phyloP scores from a whole-genome alignment of 257 asterid genomes.

The Solanum chmielewskii region DNA sequence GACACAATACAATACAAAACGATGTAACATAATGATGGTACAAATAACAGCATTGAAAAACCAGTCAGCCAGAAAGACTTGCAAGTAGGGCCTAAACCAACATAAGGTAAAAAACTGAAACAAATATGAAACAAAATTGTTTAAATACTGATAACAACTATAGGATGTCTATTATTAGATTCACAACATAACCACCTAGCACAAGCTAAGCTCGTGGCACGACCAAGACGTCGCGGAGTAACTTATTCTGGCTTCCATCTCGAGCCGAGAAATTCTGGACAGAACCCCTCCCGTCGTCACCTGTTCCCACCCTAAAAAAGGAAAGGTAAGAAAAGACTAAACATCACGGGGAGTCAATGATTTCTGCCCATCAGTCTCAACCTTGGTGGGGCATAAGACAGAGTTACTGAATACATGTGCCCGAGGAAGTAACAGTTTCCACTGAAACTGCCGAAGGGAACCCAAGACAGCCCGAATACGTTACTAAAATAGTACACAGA shows the following conservation, averaged over 20 bases:
- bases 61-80: neutral
- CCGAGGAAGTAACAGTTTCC: neutral
- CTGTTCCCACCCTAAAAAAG: neutral
- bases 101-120: neutral
- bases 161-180: neutral
- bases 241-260: neutral
- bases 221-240: neutral
- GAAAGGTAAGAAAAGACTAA: neutral
- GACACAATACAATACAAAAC: neutral
- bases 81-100: neutral
- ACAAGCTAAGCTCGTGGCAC: neutral
- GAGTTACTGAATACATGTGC: neutral
- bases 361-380: neutral
- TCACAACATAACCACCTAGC: neutral
- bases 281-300: neutral
- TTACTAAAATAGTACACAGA: neutral
- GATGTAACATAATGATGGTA: neutral
- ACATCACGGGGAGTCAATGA: neutral
- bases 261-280: neutral
- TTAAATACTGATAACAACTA: neutral
- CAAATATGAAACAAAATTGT: neutral
- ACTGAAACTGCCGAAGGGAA: neutral
- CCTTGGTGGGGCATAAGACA: neutral
- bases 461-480: neutral
- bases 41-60: neutral